Percentiles rank a stretch among this genome's conserved stretches.
These are phyloP conservation scores for Leccinum fallax DNA, from an alignment of 1,284 basidiomycete genomes.

Conservation along the genomic window DNA sequence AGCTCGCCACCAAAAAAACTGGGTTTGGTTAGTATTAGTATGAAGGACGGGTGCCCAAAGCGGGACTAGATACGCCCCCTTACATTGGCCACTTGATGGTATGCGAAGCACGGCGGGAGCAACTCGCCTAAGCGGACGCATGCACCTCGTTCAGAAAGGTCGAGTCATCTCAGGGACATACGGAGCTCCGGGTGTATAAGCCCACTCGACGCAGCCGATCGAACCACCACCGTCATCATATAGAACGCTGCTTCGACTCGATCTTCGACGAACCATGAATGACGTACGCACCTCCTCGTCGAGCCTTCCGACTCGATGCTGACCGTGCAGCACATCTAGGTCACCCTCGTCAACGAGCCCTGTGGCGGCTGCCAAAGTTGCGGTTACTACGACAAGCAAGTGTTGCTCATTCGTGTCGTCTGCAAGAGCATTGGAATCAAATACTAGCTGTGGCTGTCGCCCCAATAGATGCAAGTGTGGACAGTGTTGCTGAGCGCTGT, in stretches of 20 bases:
- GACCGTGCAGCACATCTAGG: neutral
- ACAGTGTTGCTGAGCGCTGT: neutral
- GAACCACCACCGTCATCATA: neutral
- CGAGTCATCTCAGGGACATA: neutral
- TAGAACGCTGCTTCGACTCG: neutral
- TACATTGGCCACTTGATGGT: neutral
- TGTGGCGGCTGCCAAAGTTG: neutral
- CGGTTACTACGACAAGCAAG: neutral
- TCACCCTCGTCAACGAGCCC: neutral
- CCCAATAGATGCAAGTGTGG: neutral
- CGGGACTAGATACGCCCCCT: too few relatives aligned
- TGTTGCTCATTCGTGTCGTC: neutral
- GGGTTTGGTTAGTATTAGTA: too few relatives aligned
- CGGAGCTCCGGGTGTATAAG: neutral
- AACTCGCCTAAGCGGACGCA: neutral
- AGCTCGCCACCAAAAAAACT: too few relatives aligned
- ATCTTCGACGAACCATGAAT: neutral
- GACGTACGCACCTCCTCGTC: neutral
- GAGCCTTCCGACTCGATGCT: neutral
- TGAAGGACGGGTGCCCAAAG: too few relatives aligned
- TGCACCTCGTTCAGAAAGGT: neutral
- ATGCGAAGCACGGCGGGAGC: neutral
- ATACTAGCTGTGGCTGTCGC: neutral
- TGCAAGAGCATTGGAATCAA: neutral
- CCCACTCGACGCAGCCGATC: neutral